Evolutionary conservation across 2,329 filamentous ascomycete genomes (phyloP).

Genomic region (Aspergillus sp.): DNA sequence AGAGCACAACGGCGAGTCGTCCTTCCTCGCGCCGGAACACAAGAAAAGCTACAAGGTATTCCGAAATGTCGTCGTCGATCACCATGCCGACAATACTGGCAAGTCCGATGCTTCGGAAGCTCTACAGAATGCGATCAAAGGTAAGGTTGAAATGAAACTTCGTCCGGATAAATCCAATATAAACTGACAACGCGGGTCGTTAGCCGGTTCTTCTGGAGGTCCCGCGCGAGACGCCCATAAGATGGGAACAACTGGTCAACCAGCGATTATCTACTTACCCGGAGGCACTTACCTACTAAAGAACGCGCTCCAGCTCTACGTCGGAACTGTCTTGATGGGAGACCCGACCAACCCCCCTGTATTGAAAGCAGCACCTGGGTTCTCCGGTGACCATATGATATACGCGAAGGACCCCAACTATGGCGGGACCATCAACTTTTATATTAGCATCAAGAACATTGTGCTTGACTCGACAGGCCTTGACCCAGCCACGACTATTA

Average conservation of each 20-base stretch:
- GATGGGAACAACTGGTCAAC: slow-evolving; percentile 32
- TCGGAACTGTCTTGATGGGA: slow-evolving; percentile 40
- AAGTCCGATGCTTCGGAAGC: slow-evolving; percentile 26
- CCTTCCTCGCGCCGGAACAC: slow-evolving; percentile 22
- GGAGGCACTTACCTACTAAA: slow-evolving; percentile 29
- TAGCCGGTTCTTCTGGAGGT: slow-evolving; percentile 26
- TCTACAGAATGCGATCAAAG: slow-evolving; percentile 31
- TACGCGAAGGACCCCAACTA: slow-evolving; percentile 45
- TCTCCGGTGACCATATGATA: slow-evolving; percentile 56
- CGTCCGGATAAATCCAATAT: background rate
- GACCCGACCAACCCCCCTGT: slow-evolving; percentile 47
- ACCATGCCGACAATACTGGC: slow-evolving; percentile 35
- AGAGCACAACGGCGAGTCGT: slow-evolving; percentile 29
- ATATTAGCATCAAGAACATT: slow-evolving; percentile 39
- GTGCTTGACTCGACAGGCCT: slow-evolving; percentile 37
- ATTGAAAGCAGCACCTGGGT: slow-evolving; percentile 53
- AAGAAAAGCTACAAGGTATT: slow-evolving; percentile 36
- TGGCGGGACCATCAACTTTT: slow-evolving; percentile 35
- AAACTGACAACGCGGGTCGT: background rate
- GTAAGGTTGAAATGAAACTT: slow-evolving; percentile 9
- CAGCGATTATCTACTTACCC: slow-evolving; percentile 32
- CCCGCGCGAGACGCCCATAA: slow-evolving; percentile 24
- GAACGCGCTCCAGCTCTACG: slow-evolving; percentile 25
- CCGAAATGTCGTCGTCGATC: slow-evolving; percentile 36
- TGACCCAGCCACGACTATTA: slow-evolving; percentile 25